Base-by-base conservation (phyloP, 139 green algal species). In the Nannochloris sp. region DNA sequence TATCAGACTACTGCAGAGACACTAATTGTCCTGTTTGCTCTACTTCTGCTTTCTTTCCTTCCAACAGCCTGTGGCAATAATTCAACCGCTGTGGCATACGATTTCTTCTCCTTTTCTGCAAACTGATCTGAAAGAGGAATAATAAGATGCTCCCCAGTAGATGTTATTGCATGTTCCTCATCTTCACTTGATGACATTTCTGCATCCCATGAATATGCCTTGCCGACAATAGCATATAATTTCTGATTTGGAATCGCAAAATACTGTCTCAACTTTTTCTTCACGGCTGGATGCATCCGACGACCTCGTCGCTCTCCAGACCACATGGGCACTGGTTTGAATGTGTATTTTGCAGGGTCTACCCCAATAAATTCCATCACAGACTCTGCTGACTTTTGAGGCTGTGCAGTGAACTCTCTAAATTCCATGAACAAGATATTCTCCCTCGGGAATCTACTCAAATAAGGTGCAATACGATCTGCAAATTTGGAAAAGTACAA, bases 361-460 rank as follows among this genome's bases (percentile, higher is more conserved):
- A 67, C 68, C 1, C 83, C 83, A 53, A 90, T 69, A 76, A 89
- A 89, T 11, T 78, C 11, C 24, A 86, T 64, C 15, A 85, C 79
- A 29, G 73, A 19, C 6, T 50, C 34, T 34, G 89, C 66, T 23
- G 73, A 63, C 5, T 23, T 58, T 55, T 88, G 67, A 10, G 81
- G 75, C 44, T 88, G 60, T 5, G 57, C 21, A 3, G 66, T 58
- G 31, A 90, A 84, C 48, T 88, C 83, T 4, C 67, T 61, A 67
- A 88, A 87, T 57, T 88, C 74, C 21, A 90, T 63, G 43, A 90
- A 81, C 78, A 91, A 75, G 61, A 88, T 82, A 48, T 83, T 87
- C 8, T 84, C 61, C 3, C 31, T 37, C 4, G 70, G 64, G 64
- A 90, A 92, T 21, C 69, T 64, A 8, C 63, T 50, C 44, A 90